Evolutionary conservation across 495 filamentous ascomycete genomes (phyloP), one percentile per base, ranked within the genome.

Genomic region (Astrothelium macrocarpum): DNA sequence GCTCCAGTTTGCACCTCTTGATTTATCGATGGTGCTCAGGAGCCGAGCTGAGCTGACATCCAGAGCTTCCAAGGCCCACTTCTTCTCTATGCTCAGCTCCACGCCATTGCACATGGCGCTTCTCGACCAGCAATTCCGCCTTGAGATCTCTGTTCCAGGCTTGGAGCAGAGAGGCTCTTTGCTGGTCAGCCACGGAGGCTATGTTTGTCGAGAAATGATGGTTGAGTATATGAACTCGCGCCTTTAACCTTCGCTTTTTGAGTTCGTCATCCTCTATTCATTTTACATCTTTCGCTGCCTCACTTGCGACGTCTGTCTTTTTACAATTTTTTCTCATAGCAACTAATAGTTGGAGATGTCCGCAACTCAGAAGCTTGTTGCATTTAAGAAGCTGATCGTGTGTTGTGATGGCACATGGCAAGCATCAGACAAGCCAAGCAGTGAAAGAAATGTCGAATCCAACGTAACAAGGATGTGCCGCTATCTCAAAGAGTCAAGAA

Each of bases 381-480:
- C 34, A 39, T 39, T 39, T 39, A 76, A 74, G 60, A 69, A 71
- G 61, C 65, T 76, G 10, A 71, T 75, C 23, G 61, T 73, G 11
- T 75, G 73, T 45, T 75, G 73, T 60, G 73, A 75, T 69, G 73
- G 73, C 72, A 65, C 23, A 39, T 39, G 34, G 34, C 34, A 39
- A 39, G 34, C 34, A 39, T 39, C 34, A 39, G 34, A 39, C 34
- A 39, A 39, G 34, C 34, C 34, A 39, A 39, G 34, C 34, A 39
- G 34, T 39, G 34, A 39, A 39, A 39, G 34, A 39, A 39, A 39
- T 39, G 34, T 39, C 14, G 34, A 39, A 39, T 39, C 34, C 34
- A 39, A 39, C 34, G 34, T 39, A 39, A 39, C 34, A 39, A 39
- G 34, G 34, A 39, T 39, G 34, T 39, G 34, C 34, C 34, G 34